These are phyloP conservation scores for Scutellospora calospora DNA, from an alignment of 371 early-diverging fungal genomes.

Conservation along the genomic window DNA sequence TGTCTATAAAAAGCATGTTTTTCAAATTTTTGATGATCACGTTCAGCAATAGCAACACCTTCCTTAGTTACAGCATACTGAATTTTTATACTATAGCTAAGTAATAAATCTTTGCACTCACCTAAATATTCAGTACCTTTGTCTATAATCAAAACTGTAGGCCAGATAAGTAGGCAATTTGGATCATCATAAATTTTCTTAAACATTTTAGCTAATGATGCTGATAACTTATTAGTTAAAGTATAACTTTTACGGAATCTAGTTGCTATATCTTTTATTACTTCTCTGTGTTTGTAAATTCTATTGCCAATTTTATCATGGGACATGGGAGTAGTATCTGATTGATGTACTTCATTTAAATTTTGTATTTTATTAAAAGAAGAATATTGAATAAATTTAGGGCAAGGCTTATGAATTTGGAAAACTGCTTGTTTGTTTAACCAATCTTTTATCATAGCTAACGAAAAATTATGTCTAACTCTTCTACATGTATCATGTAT, in stretches of 20 bases:
- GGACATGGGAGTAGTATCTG: too few species aligned
- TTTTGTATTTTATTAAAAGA: not conserved
- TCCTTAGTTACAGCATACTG: not conserved
- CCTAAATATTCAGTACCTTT: not conserved
- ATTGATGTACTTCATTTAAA: not conserved
- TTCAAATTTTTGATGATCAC: too few species aligned
- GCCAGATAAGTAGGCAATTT: not conserved
- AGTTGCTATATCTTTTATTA: too few species aligned
- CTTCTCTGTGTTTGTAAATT: not conserved
- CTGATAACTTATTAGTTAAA: not conserved
- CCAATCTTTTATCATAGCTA: too few species aligned
- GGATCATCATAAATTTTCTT: constrained; percentile 15
- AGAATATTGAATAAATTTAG: too few species aligned
- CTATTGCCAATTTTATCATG: too few species aligned
- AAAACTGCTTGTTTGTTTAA: too few species aligned
- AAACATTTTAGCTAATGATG: not conserved
- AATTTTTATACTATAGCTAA: not conserved
- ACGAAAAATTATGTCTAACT: too few species aligned
- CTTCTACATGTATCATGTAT: too few species aligned
- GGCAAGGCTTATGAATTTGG: too few species aligned
- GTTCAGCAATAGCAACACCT: constrained; percentile 16
- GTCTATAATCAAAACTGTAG: not conserved
- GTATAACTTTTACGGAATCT: not conserved
- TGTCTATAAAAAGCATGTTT: not conserved
- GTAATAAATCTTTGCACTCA: constrained; percentile 16